Percentiles rank a stretch among this genome's conserved stretches.
phyloP scores from a whole-genome alignment of 768 basidiomycete species.

The Agaricus sinodeliciosus region DNA sequence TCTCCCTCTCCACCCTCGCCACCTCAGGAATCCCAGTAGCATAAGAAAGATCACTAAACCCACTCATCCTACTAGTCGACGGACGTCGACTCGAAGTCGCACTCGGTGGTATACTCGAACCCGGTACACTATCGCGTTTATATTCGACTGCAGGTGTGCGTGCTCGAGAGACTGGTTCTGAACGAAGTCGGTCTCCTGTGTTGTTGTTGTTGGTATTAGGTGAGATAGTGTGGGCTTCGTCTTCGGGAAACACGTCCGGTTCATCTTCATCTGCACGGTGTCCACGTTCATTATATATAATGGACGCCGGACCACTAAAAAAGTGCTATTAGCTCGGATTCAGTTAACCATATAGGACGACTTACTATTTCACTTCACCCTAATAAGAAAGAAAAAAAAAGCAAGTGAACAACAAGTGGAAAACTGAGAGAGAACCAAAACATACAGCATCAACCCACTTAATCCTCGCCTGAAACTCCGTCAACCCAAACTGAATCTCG shows the following conservation, averaged over 20 bases:
- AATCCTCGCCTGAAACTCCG: constrained; percentile 76
- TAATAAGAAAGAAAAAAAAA: constrained; percentile 22
- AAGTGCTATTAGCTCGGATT: background rate
- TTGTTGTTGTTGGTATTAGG: background rate
- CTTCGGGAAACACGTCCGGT: constrained; percentile 56
- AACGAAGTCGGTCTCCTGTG: constrained; percentile 16
- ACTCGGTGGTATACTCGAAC: constrained; percentile 16
- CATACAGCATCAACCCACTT: constrained; percentile 78
- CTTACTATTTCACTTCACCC: constrained; percentile 72
- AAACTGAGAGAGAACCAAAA: constrained; percentile 7
- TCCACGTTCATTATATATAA: constrained; percentile 77
- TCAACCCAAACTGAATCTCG: constrained; percentile 78
- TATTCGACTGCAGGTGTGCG: constrained; percentile 36
- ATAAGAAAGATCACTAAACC: constrained; percentile 14
- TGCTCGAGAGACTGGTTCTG: constrained; percentile 45
- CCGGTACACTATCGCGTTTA: background rate
- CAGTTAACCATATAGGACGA: constrained; percentile 4
- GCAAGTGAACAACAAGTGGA: background rate
- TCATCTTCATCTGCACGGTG: constrained; percentile 72
- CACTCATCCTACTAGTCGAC: constrained; percentile 18
- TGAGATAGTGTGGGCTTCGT: constrained; percentile 33
- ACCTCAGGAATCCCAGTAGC: constrained; percentile 13
- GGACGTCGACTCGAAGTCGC: constrained; percentile 21
- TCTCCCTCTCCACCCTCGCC: constrained; percentile 2
- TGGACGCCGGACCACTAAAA: constrained; percentile 67